Evolutionary conservation across 495 filamentous ascomycete species (phyloP).

Genomic region (Talaromyces adpressus): DNA sequence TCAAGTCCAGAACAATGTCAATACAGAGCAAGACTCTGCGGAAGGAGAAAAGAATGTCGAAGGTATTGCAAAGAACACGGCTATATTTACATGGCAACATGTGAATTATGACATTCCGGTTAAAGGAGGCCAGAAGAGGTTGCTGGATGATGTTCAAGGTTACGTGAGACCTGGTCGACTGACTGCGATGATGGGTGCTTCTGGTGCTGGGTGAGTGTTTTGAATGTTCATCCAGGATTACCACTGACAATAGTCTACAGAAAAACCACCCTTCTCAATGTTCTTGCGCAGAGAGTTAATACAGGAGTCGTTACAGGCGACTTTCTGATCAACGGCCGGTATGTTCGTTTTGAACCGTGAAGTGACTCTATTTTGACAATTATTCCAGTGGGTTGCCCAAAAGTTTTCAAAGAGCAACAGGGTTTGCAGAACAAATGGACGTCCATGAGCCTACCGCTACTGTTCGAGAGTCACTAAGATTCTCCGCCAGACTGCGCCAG

Average conservation of each 20-base stretch:
- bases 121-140: conserved; percentile 47
- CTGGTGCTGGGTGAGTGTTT: conserved; percentile 49
- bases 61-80: conserved; percentile 49
- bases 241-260: conserved; percentile 10
- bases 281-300: conserved; percentile 46
- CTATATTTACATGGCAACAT: conserved; percentile 71
- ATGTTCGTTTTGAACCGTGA: conserved; percentile 6
- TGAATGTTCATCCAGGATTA: no score
- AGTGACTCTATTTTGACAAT: not conserved
- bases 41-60: conserved; percentile 21
- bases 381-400: conserved; percentile 28
- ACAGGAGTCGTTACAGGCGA: conserved; percentile 44
- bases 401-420: conserved; percentile 45
- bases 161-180: conserved; percentile 66
- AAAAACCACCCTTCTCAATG: conserved; percentile 51
- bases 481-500: conserved; percentile 54
- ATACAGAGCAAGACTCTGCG: conserved; percentile 18
- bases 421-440: conserved; percentile 59
- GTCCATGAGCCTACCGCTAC: conserved; percentile 56
- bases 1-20: conserved; percentile 17
- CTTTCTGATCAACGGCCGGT: conserved; percentile 49
- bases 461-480: conserved; percentile 53
- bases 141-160: conserved; percentile 60
- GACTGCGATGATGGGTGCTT: conserved; percentile 62
- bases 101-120: conserved; percentile 69